Conservation (phyloP, 805 yeast genomes). For the Kazachstania psychrophila region DNA sequence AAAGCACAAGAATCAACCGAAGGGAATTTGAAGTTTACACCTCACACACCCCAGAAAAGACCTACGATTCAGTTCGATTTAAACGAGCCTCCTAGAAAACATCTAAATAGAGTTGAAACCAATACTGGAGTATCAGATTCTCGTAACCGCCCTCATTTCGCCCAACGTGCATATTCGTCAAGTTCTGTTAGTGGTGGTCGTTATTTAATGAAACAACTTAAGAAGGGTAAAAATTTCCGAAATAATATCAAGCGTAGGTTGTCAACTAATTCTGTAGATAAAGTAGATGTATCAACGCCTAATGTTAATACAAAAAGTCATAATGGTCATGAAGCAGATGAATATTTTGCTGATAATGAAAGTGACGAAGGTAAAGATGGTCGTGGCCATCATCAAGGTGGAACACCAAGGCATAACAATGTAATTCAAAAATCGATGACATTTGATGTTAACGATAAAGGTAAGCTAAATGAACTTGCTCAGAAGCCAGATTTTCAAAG, state of each 20-base stretch:
- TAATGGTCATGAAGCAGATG: slow-evolving; percentile 9
- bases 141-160: no score
- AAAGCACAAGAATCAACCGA: background rate
- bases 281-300: background rate
- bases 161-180: no score
- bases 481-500: slow-evolving; percentile 44
- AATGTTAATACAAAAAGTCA: background rate
- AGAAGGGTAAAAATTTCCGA: slow-evolving; percentile 16
- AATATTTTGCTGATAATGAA: slow-evolving; percentile 22
- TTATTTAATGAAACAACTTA: slow-evolving; percentile 10
- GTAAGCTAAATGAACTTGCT: slow-evolving; percentile 15
- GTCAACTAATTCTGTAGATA: slow-evolving; percentile 14
- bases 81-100: slow-evolving; percentile 17
- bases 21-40: no score
- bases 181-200: slow-evolving; percentile 3
- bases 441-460: slow-evolving; percentile 9
- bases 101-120: slow-evolving; percentile 3
- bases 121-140: background rate
- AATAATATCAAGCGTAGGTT: slow-evolving; percentile 14
- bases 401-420: slow-evolving; percentile 7
- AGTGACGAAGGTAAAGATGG: slow-evolving; percentile 21
- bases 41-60: slow-evolving; percentile 6
- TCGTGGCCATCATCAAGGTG: background rate
- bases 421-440: slow-evolving; percentile 8
- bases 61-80: slow-evolving; percentile 27